phyloP scores from a whole-genome alignment of 73 alveolate species.

The Paramecium pentaurelia region DNA sequence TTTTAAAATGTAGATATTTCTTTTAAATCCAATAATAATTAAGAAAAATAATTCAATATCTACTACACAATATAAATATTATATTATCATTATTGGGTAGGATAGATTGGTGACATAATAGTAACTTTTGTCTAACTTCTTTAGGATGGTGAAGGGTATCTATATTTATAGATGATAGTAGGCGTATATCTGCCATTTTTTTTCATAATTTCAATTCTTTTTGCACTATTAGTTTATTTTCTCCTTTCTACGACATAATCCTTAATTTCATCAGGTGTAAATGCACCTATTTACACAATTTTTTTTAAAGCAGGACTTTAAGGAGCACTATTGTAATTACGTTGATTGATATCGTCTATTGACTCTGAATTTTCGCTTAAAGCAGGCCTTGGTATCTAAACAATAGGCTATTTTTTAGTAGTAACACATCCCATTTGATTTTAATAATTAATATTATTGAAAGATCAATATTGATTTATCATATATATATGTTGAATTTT shows the following conservation, averaged over 20 bases:
- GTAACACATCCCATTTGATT: neutral
- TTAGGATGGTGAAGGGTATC: neutral
- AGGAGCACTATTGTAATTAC: neutral
- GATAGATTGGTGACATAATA: neutral
- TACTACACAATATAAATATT: neutral
- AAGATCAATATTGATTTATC: neutral
- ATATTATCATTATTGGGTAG: neutral
- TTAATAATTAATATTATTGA: neutral
- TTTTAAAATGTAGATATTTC: neutral
- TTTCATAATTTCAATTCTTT: neutral
- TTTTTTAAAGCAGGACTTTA: neutral
- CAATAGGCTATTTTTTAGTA: neutral
- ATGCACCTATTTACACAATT: neutral
- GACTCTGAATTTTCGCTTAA: neutral
- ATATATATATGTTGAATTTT: neutral
- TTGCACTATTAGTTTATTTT: neutral
- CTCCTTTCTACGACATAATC: neutral
- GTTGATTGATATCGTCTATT: neutral
- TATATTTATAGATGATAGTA: neutral
- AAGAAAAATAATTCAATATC: neutral
- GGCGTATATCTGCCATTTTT: neutral
- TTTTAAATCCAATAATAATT: neutral
- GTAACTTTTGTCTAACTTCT: neutral
- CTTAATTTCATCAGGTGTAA: neutral
- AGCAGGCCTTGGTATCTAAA: neutral